Conservation (phyloP, 2,329 filamentous ascomycete species). For the Talaromyces pinophilus region DNA sequence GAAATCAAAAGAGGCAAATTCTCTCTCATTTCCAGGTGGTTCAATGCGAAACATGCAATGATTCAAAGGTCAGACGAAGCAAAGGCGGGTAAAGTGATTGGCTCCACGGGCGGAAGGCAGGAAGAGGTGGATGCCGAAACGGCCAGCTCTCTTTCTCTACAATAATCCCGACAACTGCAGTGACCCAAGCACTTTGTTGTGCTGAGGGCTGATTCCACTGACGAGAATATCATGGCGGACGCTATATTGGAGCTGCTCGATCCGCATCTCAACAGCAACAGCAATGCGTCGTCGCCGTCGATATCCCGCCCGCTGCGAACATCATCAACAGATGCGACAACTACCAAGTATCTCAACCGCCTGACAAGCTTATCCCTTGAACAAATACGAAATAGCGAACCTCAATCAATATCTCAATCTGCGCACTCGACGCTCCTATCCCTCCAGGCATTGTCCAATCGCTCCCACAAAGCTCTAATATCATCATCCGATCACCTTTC, state of each 20-base stretch:
- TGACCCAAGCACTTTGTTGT: not conserved
- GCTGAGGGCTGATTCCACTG: not conserved
- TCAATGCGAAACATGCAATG: slow-evolving; percentile 11
- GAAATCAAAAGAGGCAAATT: not conserved
- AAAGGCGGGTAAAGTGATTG: not conserved
- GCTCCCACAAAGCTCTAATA: slow-evolving; percentile 82
- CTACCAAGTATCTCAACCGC: slow-evolving; percentile 71
- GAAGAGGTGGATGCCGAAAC: not conserved
- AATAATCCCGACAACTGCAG: not conserved
- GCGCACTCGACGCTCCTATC: slow-evolving; percentile 79
- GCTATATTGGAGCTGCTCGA: slow-evolving; percentile 72
- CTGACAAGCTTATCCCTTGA: slow-evolving; percentile 75
- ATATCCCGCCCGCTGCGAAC: slow-evolving; percentile 41
- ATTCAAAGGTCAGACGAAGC: slow-evolving; percentile 10
- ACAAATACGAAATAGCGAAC: slow-evolving; percentile 72
- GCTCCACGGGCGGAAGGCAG: slow-evolving; percentile 6
- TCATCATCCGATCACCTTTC: slow-evolving; percentile 75
- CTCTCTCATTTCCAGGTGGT: not conserved
- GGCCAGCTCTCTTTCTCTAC: not conserved
- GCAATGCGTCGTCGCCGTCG: slow-evolving; percentile 35
- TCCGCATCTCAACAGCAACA: slow-evolving; percentile 55
- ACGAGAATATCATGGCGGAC: slow-evolving; percentile 60
- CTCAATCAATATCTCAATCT: slow-evolving; percentile 74
- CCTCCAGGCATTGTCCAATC: slow-evolving; percentile 83
- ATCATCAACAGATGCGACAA: slow-evolving; percentile 40